Base-by-base conservation (phyloP, 441 rosid species). In the Daphne laureola region DNA sequence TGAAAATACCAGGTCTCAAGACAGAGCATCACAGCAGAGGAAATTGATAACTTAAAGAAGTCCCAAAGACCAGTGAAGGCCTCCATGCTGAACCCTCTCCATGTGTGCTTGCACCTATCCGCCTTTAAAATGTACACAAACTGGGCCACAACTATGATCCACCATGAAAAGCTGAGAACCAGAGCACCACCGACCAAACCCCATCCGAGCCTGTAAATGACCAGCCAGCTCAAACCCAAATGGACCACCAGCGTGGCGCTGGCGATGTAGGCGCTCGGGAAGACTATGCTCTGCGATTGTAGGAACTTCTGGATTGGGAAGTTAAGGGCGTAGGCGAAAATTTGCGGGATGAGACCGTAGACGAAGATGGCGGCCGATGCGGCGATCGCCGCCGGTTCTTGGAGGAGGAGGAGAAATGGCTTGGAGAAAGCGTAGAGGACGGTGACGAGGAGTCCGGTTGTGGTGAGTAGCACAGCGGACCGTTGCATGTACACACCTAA, bases 401-500 rank as follows among this genome's bases (percentile, higher is more conserved):
- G 78, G 0, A 81, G 65, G 18, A 72, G 49, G 15, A 72, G 45
- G 25, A 81, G 55, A 42, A 78, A 41, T 0, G 60, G 75, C 35
- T 76, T 70, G 42, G 67, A 75, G 53, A 78, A 72, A 12, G 50
- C 21, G 67, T 81, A 81, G 51, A 78, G 52, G 17, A 72, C 8
- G 31, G 21, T 43, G 5, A 78, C 49, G 0, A 80, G 83, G 42
- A 83, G 61, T 4, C 70, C 90, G 0, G 90, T 81, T 6, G 72
- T 63, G 25, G 61, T 49, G 0, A 88, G 75, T 12, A 85, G 79
- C 17, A 85, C 43, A 0, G 84, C 67, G 25, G 93, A 81, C 62
- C 88, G 70, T 50, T 87, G 96, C 35, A 87, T 71, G 59, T 84
- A 87, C 23, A 83, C 48, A 2, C 96, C 96, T 0, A 87, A 71